Base-by-base conservation (phyloP, 495 filamentous ascomycete species). In the Neurospora sp. region DNA sequence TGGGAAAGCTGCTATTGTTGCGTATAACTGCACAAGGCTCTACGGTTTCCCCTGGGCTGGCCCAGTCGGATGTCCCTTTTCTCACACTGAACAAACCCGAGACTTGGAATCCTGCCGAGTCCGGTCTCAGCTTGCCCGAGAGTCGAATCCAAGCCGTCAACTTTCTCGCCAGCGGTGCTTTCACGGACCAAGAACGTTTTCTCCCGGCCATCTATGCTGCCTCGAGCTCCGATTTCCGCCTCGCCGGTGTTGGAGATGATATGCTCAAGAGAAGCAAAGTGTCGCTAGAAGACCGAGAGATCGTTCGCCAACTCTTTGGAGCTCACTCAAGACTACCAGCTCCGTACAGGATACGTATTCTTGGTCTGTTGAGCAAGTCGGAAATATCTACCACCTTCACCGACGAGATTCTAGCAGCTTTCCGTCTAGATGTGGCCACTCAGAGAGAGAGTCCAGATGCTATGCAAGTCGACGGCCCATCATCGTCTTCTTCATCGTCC, bases 121-220 rank as follows among this genome's bases (percentile, higher is more conserved):
- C 87, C 17, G 92, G 93, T 0, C 81, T 96, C 71, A 94, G 90
- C 79, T 80, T 91, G 31, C 81, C 86, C 1, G 87, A 90, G 72
- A 85, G 82, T 21, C 97, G 97, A 79, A 87, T 90, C 48, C 86
- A 87, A 38, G 90, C 86, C 31, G 83, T 90, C 39, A 88, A 82
- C 70, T 92, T 98, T 73, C 84, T 99, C 19, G 87, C 91, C 0
- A 97, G 92, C 78, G 93, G 93, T 15, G 91, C 93, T 19, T 98
- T 98, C 81, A 87, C 82, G 1, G 92, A 97, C 77, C 76, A 87
- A 3, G 92, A 97, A 76, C 86, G 92, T 21, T 93, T 96, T 77
- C 80, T 97, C n/a, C 91, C 94, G 7, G 90, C 92, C 21, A 81
- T 99, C 19, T 92, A 92, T 77, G 93, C 94, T 7, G 90, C 93